Conservation (phyloP, 192 early-diverging fungal species). For the Backusella luteola region DNA sequence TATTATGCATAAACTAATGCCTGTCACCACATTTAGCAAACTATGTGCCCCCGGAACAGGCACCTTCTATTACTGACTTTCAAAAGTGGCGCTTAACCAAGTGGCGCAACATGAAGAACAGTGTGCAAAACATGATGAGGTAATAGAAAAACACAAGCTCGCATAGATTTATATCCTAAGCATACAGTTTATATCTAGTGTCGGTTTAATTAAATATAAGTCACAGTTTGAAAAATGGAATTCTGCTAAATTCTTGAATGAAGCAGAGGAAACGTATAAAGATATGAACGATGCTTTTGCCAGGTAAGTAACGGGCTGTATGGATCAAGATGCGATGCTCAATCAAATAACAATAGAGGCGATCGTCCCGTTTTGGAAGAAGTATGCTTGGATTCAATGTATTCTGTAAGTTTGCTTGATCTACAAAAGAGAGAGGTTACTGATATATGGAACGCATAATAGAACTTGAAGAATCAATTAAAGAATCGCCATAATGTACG, state of each 20-base stretch:
- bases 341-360: constrained; percentile 35
- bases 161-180: background rate
- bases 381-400: constrained; percentile 61
- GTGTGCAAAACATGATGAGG: constrained; percentile 38
- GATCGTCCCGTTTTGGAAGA: constrained; percentile 52
- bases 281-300: constrained; percentile 72
- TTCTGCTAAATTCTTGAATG: constrained; percentile 49
- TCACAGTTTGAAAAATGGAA: constrained; percentile 59
- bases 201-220: constrained; percentile 51
- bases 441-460: background rate
- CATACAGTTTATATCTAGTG: constrained; percentile 16
- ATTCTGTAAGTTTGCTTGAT: constrained; percentile 30
- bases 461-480: constrained; percentile 61
- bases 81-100: constrained; percentile 49
- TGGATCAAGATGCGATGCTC: background rate
- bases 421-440: background rate
- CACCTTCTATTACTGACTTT: constrained; percentile 48
- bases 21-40: constrained; percentile 30
- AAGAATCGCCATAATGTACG: constrained; percentile 47
- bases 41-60: constrained; percentile 51
- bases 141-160: background rate
- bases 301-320: constrained; percentile 14
- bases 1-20: background rate
- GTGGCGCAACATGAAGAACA: constrained; percentile 51
- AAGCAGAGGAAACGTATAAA: constrained; percentile 61